Percentiles rank a stretch among this genome's conserved stretches.
These are phyloP conservation scores for Geotrichum phurueaensis DNA, from an alignment of 1,139 yeast species.

Conservation along the genomic window DNA sequence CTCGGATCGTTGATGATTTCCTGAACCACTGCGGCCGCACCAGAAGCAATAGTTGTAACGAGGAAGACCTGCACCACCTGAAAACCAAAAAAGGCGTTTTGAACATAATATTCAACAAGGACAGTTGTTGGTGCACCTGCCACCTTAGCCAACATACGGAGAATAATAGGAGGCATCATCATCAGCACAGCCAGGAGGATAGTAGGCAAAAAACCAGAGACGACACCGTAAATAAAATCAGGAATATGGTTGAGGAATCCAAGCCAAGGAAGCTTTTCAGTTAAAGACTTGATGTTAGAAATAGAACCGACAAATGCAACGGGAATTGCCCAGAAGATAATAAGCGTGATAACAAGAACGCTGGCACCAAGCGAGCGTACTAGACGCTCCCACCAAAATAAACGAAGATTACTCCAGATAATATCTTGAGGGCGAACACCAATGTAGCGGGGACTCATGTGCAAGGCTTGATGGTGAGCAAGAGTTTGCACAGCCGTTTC, in stretches of 20 bases:
- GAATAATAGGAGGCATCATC: constrained; percentile 76
- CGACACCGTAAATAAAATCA: constrained; percentile 58
- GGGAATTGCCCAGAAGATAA: constrained; percentile 89
- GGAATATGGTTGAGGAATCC: constrained; percentile 70
- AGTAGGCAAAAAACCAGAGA: constrained; percentile 84
- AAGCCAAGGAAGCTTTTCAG: constrained; percentile 62
- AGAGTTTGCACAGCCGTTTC: constrained; percentile 81
- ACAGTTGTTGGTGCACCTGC: constrained; percentile 69
- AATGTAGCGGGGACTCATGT: constrained; percentile 54
- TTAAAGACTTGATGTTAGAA: constrained; percentile 73
- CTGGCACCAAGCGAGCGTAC: constrained; percentile 54
- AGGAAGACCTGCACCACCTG: constrained; percentile 77
- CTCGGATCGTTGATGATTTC: constrained; percentile 59
- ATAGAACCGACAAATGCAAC: constrained; percentile 93
- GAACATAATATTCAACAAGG: constrained; percentile 72
- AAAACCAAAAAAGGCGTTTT: constrained; percentile 81
- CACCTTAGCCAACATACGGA: constrained; percentile 64
- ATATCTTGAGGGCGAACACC: constrained; percentile 77
- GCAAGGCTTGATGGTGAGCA: constrained; percentile 60
- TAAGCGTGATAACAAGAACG: constrained; percentile 50
- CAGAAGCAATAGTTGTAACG: constrained; percentile 73
- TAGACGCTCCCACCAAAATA: constrained; percentile 80
- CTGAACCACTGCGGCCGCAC: constrained; percentile 73
- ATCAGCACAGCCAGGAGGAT: constrained; percentile 74
- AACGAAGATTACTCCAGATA: constrained; percentile 78